Base-by-base conservation (phyloP, 495 filamentous ascomycete genomes). In the Chaetomidium leptoderma region DNA sequence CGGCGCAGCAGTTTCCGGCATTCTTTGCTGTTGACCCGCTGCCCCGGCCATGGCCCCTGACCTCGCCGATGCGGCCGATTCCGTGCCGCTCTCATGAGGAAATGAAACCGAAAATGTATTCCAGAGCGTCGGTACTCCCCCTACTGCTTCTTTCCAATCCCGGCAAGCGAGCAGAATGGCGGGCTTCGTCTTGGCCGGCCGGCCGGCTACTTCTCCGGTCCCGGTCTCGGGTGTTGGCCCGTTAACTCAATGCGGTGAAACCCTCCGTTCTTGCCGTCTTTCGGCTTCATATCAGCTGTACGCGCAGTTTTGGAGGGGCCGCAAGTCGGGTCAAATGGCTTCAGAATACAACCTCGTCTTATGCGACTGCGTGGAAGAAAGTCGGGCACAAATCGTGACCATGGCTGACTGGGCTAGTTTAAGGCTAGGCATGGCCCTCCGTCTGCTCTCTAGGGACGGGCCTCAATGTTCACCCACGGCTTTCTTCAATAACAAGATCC, bases 221-320 rank as follows among this genome's bases (percentile, higher is more conserved):
- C 45, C 44, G 35, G 17, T 33, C 45, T 6, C 21, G 27, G n/a
- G 30, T 10, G 53, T 47, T 48, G 53, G 53, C 53, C 53, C 32
- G 35, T 47, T 35, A 29, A 39, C 43, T 56, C 53, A 39, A 24
- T 24, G 5, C 14, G 16, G 23, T 56, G 53, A 48, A 56, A 48
- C 33, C 26, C 50, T 32, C 43, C 36, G 9, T 19, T 0, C 16
- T 36, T 46, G 40, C 53, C 32, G 30, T 16, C 42, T 46, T 32
- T 11, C 39, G n/a, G 26, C 10, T 9, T 56, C 16, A 48, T 47
- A 47, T 40, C 10, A 17, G 23, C 29, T 32, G 14, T 48, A 29
- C 26, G 1, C 35, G 17, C 33, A 16, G 26, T 2, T 32, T 8
- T 26, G 37, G 43, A 33, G 30, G 7, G 54, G 54, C 54, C 54